These are phyloP conservation scores for Babesia bovis DNA, from an alignment of 169 alveolate species.

Conservation along the genomic window DNA sequence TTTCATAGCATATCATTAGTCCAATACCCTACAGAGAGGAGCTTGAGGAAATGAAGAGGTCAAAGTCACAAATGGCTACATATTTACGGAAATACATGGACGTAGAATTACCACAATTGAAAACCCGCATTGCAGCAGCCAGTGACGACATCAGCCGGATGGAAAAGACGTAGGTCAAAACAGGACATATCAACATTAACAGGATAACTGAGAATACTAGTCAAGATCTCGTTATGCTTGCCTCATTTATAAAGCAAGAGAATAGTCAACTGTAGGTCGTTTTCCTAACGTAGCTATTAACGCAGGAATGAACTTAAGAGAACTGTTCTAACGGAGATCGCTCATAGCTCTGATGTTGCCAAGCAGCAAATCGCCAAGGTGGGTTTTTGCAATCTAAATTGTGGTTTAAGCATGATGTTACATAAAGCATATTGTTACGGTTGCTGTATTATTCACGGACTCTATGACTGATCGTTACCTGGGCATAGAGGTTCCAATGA, in stretches of 20 bases:
- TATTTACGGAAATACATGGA: slow-evolving; percentile 45
- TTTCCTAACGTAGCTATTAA: no score
- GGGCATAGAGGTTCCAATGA: no score
- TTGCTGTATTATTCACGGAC: no score
- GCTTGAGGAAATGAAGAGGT: slow-evolving; percentile 49
- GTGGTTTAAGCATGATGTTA: neutral
- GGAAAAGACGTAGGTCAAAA: slow-evolving; percentile 48
- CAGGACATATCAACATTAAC: neutral
- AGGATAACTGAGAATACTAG: slow-evolving; percentile 42
- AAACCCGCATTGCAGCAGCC: slow-evolving; percentile 27
- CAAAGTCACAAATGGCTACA: slow-evolving; percentile 56
- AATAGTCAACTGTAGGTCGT: slow-evolving; percentile 35
- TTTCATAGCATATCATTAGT: no score
- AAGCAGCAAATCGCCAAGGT: slow-evolving; percentile 52
- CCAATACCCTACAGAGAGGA: slow-evolving; percentile 23
- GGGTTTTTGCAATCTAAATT: neutral
- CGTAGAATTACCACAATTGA: slow-evolving; percentile 55
- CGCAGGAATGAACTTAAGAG: slow-evolving; percentile 44
- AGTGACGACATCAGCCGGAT: slow-evolving; percentile 26
- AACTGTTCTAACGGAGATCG: slow-evolving; percentile 18
- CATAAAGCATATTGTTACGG: no score
- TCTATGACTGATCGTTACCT: no score
- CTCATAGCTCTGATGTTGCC: slow-evolving; percentile 15
- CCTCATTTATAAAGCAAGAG: slow-evolving; percentile 56
- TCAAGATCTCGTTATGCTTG: slow-evolving; percentile 58